Percentiles rank a stretch among this genome's conserved stretches.
phyloP scores from a whole-genome alignment of 768 basidiomycete species.

The Aureoboletus auriporus region DNA sequence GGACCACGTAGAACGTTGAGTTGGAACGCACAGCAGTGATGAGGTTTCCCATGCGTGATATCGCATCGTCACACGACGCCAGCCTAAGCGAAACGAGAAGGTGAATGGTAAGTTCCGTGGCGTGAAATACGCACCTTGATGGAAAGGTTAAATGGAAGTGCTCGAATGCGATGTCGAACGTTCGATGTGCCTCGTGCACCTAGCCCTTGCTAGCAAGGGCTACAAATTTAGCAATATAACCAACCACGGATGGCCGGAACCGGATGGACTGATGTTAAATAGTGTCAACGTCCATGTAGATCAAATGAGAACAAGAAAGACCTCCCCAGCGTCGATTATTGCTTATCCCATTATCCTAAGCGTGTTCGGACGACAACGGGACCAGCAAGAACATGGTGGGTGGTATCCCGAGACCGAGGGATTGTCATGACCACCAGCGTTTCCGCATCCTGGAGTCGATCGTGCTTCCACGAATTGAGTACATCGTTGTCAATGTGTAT shows the following conservation, averaged over 20 bases:
- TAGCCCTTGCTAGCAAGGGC: neutral
- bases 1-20: neutral
- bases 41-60: conserved; percentile 2
- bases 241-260: conserved; percentile 1
- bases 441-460: neutral
- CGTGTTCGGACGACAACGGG: conserved; percentile 5
- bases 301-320: neutral
- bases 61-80: conserved; percentile 1
- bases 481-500: neutral
- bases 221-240: conserved; percentile 2
- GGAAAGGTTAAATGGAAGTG: neutral
- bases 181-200: neutral
- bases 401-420: neutral
- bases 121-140: conserved; percentile 1
- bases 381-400: neutral
- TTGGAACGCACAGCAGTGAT: neutral
- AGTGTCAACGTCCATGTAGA: neutral
- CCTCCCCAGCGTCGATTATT: conserved; percentile 2
- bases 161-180: conserved; percentile 4
- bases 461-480: neutral
- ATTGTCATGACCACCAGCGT: neutral
- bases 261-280: neutral
- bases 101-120: neutral
- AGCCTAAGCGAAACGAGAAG: neutral
- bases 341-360: conserved; percentile 6